Evolutionary conservation across 129 eudicot species (phyloP), one percentile per base, ranked within the genome.

Genomic region (Kitagawia praeruptora): DNA sequence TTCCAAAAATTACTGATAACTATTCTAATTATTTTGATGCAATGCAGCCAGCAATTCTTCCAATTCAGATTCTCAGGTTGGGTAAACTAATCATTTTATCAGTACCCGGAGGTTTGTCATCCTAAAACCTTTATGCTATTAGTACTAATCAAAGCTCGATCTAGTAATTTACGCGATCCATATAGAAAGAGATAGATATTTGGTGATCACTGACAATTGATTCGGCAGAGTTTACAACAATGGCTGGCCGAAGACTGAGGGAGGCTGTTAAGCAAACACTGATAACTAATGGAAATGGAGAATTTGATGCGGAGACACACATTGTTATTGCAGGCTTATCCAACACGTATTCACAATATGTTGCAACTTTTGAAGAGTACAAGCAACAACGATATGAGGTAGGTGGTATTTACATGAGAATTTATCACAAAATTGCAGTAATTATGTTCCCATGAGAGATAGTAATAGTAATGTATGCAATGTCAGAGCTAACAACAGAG

Each of bases 341-440:
- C 34, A 90, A 90, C 82, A 88, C 90, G 18, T 90, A 88, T 83
- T 90, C 92, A 3, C 92, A 90, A 75, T 90, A 88, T 45, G 51
- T 90, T 10, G 84, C 92, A 18, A 88, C 90, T 9, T 85, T 88
- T 49, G 90, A 86, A 48, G 92, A 88, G 75, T 90, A 88, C 81
- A 58, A 83, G 76, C 92, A 86, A 70, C 96, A 90, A 77, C 81
- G 92, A 74, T 90, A 90, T 46, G 96, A 90, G 92, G 91, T 89
- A 80, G 58, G 11, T 18, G 27, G 0, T 11, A 42, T 23, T 44
- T 44, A 8, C 64, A 54, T 54, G 28, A 8, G n/a, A 79, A 79
- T 19, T 51, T 14, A 21, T 4, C 28, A 23, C 7, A 41, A 16
- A 34, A 71, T 28, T 2, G 40, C 75, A 70, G 45, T 38, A 6